phyloP scores from a whole-genome alignment of 2,329 filamentous ascomycete species.

The Chaetomium globosum region DNA sequence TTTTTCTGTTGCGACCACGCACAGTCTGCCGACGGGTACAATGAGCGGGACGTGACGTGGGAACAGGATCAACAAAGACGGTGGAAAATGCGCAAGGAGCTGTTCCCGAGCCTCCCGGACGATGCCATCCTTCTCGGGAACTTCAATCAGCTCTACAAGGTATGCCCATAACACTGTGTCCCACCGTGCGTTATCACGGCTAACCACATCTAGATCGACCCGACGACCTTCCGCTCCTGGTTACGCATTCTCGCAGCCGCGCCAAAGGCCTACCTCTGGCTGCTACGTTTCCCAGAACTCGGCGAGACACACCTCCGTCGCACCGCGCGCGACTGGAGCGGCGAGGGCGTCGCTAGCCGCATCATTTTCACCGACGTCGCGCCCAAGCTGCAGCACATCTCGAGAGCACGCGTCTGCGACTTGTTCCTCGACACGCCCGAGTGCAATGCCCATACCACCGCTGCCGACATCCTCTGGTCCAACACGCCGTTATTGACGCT shows the following conservation, averaged over 20 bases:
- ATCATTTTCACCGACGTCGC: slow-evolving; percentile 97
- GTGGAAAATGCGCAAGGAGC: slow-evolving; percentile 89
- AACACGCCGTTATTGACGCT: slow-evolving; percentile 90
- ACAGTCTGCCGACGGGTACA: slow-evolving; percentile 74
- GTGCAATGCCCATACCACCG: slow-evolving; percentile 97
- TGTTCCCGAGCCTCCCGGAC: slow-evolving; percentile 82
- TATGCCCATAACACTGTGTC: slow-evolving; percentile 47
- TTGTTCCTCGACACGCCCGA: slow-evolving; percentile 96
- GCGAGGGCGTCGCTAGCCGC: slow-evolving; percentile 78
- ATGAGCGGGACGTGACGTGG: slow-evolving; percentile 73
- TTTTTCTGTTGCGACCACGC: slow-evolving; percentile 99
- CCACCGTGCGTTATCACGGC: not conserved
- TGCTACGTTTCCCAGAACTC: slow-evolving; percentile 92
- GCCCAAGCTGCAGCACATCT: slow-evolving; percentile 91
- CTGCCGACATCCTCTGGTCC: slow-evolving; percentile 94
- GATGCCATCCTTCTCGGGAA: slow-evolving; percentile 91
- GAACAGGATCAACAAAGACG: slow-evolving; percentile 77
- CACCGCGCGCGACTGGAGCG: slow-evolving; percentile 82
- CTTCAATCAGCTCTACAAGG: slow-evolving; percentile 99
- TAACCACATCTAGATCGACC: slow-evolving; percentile 72
- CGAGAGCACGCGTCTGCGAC: slow-evolving; percentile 87
- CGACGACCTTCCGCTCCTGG: slow-evolving; percentile 94
- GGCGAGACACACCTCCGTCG: slow-evolving; percentile 82
- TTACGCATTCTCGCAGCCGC: slow-evolving; percentile 83
- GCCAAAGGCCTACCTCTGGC: slow-evolving; percentile 89